Conservation (phyloP, 768 basidiomycete genomes). For the Fomitopsis serialis region DNA sequence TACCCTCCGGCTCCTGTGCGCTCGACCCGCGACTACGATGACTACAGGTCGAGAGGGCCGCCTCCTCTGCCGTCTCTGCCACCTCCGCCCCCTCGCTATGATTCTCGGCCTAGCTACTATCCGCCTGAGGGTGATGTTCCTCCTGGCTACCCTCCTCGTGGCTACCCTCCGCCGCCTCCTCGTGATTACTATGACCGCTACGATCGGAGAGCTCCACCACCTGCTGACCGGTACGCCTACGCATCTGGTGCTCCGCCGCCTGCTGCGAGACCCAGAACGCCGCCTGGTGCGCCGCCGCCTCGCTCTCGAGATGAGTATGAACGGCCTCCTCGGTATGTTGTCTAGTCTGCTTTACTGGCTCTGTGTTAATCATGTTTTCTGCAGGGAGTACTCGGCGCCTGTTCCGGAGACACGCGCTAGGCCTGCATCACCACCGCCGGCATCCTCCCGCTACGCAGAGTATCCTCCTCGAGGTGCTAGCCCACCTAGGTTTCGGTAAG, state of each 20-base stretch:
- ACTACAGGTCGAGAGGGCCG: slow-evolving; percentile 54
- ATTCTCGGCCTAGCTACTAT: slow-evolving; percentile 41
- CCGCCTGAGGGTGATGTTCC: slow-evolving; percentile 35
- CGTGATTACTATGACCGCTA: slow-evolving; percentile 45
- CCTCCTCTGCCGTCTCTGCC: slow-evolving; percentile 36
- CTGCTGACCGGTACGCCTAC: slow-evolving; percentile 35
- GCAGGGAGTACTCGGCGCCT: slow-evolving; percentile 55
- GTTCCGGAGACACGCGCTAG: slow-evolving; percentile 44
- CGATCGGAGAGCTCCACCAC: slow-evolving; percentile 46
- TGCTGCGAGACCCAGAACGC: slow-evolving; percentile 45
- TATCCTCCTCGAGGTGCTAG: slow-evolving; percentile 42
- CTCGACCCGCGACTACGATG: slow-evolving; percentile 61
- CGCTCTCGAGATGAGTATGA: slow-evolving; percentile 63
- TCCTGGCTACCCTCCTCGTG: slow-evolving; percentile 45
- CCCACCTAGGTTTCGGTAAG: slow-evolving; percentile 32
- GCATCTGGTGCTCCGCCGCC: slow-evolving; percentile 40
- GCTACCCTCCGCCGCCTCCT: slow-evolving; percentile 43
- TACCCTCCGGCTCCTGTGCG: slow-evolving; percentile 45
- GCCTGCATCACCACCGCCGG: slow-evolving; percentile 42
- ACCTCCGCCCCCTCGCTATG: slow-evolving; percentile 42
- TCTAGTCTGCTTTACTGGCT: not conserved
- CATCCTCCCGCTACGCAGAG: slow-evolving; percentile 28
- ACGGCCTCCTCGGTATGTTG: slow-evolving; percentile 49
- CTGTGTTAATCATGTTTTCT: slow-evolving; percentile 6
- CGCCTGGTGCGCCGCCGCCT: slow-evolving; percentile 48